Conservation (phyloP, 768 basidiomycete genomes). For the Tulasnella sp. region DNA sequence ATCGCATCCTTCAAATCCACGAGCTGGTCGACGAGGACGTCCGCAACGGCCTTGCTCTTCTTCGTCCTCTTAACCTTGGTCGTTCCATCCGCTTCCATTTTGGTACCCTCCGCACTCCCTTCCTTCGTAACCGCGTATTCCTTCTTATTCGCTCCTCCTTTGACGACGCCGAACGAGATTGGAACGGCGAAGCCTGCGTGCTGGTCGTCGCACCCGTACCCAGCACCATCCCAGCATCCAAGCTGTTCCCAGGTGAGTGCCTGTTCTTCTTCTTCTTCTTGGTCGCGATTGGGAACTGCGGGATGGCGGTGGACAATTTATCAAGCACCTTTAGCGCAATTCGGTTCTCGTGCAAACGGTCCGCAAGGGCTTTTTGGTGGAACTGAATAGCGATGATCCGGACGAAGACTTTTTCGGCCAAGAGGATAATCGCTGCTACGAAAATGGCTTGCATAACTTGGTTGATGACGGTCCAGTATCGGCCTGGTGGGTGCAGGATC, state of each 20-base stretch:
- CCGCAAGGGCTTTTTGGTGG: constrained; percentile 66
- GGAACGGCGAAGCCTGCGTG: background rate
- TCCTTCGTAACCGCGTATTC: background rate
- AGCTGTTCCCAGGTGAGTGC: background rate
- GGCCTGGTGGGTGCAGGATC: constrained; percentile 50
- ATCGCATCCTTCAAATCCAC: constrained; percentile 45
- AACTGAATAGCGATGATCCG: constrained; percentile 76
- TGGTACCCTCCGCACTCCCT: background rate
- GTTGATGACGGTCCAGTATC: constrained; percentile 62
- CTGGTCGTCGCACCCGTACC: background rate
- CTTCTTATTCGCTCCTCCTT: constrained; percentile 5
- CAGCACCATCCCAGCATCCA: background rate
- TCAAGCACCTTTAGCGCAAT: constrained; percentile 64
- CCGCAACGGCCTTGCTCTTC: constrained; percentile 44
- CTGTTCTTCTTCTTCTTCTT: constrained; percentile 29
- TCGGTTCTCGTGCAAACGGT: constrained; percentile 62
- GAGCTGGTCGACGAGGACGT: constrained; percentile 63
- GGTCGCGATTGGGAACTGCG: constrained; percentile 27
- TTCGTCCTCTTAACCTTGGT: constrained; percentile 14
- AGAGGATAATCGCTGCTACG: constrained; percentile 37
- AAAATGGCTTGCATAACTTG: constrained; percentile 60
- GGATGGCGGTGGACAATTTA: constrained; percentile 55
- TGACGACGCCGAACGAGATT: constrained; percentile 7
- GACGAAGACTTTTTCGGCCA: constrained; percentile 53
- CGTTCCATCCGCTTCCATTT: background rate